A percentile compares a stretch with the other conserved stretches of the same genome.
phyloP scores from a whole-genome alignment of 2,329 filamentous ascomycete species.

The Botrytis elliptica region DNA sequence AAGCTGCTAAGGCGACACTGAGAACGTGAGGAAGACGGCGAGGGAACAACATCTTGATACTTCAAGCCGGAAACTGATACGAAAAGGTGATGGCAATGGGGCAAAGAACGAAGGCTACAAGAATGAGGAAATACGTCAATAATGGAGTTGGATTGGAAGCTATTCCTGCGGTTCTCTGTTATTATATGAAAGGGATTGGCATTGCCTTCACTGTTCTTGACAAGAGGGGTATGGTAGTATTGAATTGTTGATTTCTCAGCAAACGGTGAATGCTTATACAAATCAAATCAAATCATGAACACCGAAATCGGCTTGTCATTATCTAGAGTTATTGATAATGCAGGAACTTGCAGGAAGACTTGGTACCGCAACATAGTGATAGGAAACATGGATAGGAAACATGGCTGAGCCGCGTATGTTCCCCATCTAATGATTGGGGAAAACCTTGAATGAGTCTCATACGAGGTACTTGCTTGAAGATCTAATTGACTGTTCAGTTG shows the following conservation, averaged over 20 bases:
- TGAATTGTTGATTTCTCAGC: not conserved
- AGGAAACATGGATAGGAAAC: not conserved
- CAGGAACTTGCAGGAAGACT: not conserved
- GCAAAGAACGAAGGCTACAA: not conserved
- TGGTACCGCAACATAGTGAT: not conserved
- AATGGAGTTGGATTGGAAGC: not conserved
- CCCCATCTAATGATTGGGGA: not conserved
- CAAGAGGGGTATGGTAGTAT: not conserved
- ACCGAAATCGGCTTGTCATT: not conserved
- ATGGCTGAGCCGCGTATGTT: not conserved
- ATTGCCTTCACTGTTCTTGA: not conserved
- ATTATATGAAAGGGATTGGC: not conserved
- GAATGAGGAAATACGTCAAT: not conserved
- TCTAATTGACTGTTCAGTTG: not conserved
- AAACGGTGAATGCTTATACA: not conserved
- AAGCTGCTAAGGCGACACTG: conserved; percentile 7
- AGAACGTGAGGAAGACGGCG: not conserved
- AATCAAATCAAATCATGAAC: not conserved
- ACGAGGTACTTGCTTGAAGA: conserved; percentile 1
- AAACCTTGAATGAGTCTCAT: not conserved
- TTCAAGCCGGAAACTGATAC: not conserved
- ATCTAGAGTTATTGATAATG: not conserved
- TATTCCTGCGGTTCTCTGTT: not conserved
- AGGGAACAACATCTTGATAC: conserved; percentile 5
- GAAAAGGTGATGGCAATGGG: not conserved